Percentiles rank a stretch among this genome's conserved stretches.
phyloP scores from a whole-genome alignment of 371 early-diverging fungal genomes.

The Actinomucor elegans region DNA sequence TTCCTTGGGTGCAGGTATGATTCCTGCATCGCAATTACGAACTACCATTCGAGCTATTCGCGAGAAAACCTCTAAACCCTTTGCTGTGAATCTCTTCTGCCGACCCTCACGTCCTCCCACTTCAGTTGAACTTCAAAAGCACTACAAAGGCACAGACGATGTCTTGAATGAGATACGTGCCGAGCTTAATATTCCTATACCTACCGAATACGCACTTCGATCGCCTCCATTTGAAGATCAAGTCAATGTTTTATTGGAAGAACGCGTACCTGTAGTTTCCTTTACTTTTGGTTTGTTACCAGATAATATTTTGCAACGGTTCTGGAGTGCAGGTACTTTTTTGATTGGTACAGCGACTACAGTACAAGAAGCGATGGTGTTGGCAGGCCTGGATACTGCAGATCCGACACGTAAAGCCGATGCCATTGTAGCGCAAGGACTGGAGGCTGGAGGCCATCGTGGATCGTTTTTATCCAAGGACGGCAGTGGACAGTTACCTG shows the following conservation, averaged over 20 bases:
- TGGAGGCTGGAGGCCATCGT: constrained; percentile 49
- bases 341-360: constrained; percentile 49
- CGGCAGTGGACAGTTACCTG: constrained; percentile 17
- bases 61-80: constrained; percentile 27
- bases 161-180: constrained; percentile 27
- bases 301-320: constrained; percentile 16
- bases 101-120: constrained; percentile 18
- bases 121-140: constrained; percentile 24
- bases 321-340: constrained; percentile 33
- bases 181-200: constrained; percentile 27
- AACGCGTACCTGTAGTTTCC: constrained; percentile 41
- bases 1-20: constrained; percentile 39
- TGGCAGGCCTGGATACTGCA: constrained; percentile 26
- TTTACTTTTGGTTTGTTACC: constrained; percentile 48
- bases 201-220: constrained; percentile 25
- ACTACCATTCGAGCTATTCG: constrained; percentile 35
- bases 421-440: constrained; percentile 43
- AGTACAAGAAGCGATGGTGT: constrained; percentile 30
- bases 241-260: constrained; percentile 37
- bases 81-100: constrained; percentile 47
- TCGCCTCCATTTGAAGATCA: constrained; percentile 44
- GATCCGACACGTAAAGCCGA: constrained; percentile 31
- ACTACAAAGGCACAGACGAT: constrained; percentile 25
- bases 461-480: constrained; percentile 27
- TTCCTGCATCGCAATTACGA: constrained; percentile 28